A percentile compares a stretch with the other conserved stretches of the same genome.
Conservation (phyloP, 352 stramenopile genomes). For the Phytophthora cactorum region DNA sequence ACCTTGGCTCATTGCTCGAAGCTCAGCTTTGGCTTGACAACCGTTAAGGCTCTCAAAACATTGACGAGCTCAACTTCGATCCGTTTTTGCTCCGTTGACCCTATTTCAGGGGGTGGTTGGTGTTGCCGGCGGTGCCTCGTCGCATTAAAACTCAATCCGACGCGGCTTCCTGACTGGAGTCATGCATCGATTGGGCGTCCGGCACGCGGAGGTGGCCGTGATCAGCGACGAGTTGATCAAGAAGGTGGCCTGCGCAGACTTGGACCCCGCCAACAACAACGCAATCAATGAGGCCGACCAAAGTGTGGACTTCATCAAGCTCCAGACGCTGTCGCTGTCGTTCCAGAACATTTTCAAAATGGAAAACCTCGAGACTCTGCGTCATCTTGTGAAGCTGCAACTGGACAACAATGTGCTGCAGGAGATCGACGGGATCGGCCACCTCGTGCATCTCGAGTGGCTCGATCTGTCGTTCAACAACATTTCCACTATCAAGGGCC, state of each 20-base stretch:
- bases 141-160: slow-evolving; percentile 1
- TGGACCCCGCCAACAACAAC: slow-evolving; percentile 73
- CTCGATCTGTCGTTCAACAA: slow-evolving; percentile 96
- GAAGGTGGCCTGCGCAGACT: slow-evolving; percentile 60
- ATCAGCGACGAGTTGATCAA: slow-evolving; percentile 86
- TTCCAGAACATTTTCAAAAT: slow-evolving; percentile 95
- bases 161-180: not conserved
- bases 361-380: slow-evolving; percentile 93
- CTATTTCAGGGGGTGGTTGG: slow-evolving; percentile 25
- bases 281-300: slow-evolving; percentile 69
- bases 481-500: slow-evolving; percentile 90
- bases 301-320: slow-evolving; percentile 77
- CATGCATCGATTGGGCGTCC: slow-evolving; percentile 81
- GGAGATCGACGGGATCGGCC: slow-evolving; percentile 87
- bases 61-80: slow-evolving; percentile 19
- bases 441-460: slow-evolving; percentile 91
- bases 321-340: slow-evolving; percentile 85
- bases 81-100: slow-evolving; percentile 19
- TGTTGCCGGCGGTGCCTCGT: slow-evolving; percentile 27
- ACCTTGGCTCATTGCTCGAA: not conserved
- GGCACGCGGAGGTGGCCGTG: slow-evolving; percentile 77
- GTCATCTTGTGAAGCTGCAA: slow-evolving; percentile 90
- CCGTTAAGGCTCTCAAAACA: not conserved
- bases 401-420: slow-evolving; percentile 96
- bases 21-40: too few relatives aligned